These are phyloP conservation scores for Chrysoporthe deuterocubensis DNA, from an alignment of 2,329 filamentous ascomycete genomes.

Conservation along the genomic window DNA sequence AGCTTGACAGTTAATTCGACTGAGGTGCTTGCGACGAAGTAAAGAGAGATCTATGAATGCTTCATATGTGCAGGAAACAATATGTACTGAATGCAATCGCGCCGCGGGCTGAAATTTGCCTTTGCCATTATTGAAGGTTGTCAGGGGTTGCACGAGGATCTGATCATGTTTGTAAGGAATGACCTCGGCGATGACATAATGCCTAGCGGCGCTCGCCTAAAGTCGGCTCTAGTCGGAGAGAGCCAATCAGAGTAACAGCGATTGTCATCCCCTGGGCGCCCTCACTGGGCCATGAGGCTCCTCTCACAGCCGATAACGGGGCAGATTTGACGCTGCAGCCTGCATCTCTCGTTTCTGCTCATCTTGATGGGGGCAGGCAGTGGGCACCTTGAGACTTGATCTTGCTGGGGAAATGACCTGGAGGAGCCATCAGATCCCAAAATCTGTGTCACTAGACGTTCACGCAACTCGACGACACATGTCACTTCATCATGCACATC, in stretches of 20 bases:
- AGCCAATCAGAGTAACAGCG: constrained; percentile 42
- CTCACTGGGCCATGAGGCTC: not conserved
- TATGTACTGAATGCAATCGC: not conserved
- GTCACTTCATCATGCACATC: not conserved
- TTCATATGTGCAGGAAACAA: not conserved
- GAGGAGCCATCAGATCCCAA: not conserved
- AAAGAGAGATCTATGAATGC: not conserved
- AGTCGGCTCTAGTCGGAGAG: constrained; percentile 35
- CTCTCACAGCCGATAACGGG: not conserved
- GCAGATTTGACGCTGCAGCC: not conserved
- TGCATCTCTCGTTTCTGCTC: not conserved
- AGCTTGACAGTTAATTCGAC: not conserved
- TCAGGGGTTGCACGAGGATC: constrained; percentile 17
- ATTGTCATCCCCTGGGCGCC: constrained; percentile 36
- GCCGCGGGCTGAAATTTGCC: not conserved
- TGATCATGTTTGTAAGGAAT: constrained; percentile 12
- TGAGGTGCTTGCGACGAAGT: not conserved
- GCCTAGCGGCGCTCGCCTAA: constrained; percentile 27
- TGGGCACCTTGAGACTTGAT: not conserved
- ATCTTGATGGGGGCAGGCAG: not conserved
- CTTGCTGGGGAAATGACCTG: too few species aligned
- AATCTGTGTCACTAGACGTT: not conserved
- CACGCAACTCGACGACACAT: not conserved
- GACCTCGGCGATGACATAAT: constrained; percentile 26
- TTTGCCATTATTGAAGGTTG: not conserved